Evolutionary conservation across 1,139 yeast species (phyloP).

Genomic region (Dujonia santamariae): DNA sequence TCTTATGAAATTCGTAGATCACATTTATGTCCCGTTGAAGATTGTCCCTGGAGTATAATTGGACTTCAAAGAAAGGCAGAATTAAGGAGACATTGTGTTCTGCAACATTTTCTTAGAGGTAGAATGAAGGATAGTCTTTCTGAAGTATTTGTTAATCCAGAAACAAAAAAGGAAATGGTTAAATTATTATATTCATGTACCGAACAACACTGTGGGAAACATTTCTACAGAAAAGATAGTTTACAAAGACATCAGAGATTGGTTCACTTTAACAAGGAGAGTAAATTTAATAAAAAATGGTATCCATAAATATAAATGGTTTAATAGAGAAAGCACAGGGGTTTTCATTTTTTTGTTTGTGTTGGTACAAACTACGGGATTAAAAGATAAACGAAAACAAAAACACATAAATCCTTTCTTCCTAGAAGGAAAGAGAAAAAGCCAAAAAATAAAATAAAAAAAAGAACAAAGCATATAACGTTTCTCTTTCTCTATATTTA

Average conservation of each 20-base stretch:
- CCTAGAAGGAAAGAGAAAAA: too few species aligned
- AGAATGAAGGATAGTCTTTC: conserved; percentile 17
- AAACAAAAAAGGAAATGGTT: conserved; percentile 7
- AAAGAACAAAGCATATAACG: too few species aligned
- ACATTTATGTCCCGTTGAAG: conserved; percentile 43
- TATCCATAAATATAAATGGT: too few species aligned
- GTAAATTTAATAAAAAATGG: conserved; percentile 9
- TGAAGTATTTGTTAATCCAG: conserved; percentile 9
- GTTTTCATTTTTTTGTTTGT: too few species aligned
- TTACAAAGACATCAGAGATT: conserved; percentile 50
- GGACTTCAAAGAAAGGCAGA: conserved; percentile 62
- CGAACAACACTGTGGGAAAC: conserved; percentile 44
- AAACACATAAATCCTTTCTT: too few species aligned
- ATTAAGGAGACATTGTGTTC: conserved; percentile 57
- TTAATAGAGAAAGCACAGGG: too few species aligned
- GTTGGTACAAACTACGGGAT: too few species aligned
- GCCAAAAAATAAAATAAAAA: too few species aligned
- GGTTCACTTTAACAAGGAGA: conserved; percentile 41
- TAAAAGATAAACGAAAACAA: too few species aligned
- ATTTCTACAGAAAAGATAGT: conserved; percentile 57
- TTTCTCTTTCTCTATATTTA: too few species aligned
- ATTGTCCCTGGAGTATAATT: conserved; percentile 60
- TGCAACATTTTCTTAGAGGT: conserved; percentile 43
- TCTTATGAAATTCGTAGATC: conserved; percentile 31
- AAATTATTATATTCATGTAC: conserved; percentile 14